Conservation (phyloP, 1,139 yeast species). For the Meyerozyma smithsonii region DNA sequence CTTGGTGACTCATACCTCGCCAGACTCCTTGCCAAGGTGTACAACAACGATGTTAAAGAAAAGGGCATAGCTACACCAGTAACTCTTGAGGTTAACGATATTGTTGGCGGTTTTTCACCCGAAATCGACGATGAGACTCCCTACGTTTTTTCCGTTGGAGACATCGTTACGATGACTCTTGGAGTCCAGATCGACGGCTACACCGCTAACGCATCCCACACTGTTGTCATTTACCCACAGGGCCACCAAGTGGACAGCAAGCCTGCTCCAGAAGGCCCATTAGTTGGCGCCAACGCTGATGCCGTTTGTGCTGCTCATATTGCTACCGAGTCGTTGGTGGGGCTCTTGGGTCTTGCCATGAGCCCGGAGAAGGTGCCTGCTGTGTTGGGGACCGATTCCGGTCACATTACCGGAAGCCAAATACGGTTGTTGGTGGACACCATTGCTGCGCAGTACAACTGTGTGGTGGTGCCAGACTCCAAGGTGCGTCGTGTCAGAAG, state of each 20-base stretch:
- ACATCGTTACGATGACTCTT: constrained; percentile 72
- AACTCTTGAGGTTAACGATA: constrained; percentile 76
- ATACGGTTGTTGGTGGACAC: constrained; percentile 76
- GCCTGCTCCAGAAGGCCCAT: constrained; percentile 60
- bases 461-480: constrained; percentile 87
- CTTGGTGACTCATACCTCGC: constrained; percentile 72
- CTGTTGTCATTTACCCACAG: constrained; percentile 75
- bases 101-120: constrained; percentile 78
- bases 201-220: constrained; percentile 81
- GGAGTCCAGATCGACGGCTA: constrained; percentile 96
- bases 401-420: constrained; percentile 55
- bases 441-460: constrained; percentile 74
- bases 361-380: constrained; percentile 70
- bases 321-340: constrained; percentile 78
- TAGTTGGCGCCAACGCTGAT: constrained; percentile 82
- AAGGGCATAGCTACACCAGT: constrained; percentile 94
- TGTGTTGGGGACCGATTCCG: constrained; percentile 19
- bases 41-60: constrained; percentile 56
- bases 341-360: constrained; percentile 68
- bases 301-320: constrained; percentile 84
- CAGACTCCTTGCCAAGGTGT: constrained; percentile 49
- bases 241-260: constrained; percentile 32
- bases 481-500: constrained; percentile 87
- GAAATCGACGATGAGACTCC: constrained; percentile 65
- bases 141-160: constrained; percentile 64